phyloP scores from a whole-genome alignment of 257 asterid genomes.

The Ballota nigra region DNA sequence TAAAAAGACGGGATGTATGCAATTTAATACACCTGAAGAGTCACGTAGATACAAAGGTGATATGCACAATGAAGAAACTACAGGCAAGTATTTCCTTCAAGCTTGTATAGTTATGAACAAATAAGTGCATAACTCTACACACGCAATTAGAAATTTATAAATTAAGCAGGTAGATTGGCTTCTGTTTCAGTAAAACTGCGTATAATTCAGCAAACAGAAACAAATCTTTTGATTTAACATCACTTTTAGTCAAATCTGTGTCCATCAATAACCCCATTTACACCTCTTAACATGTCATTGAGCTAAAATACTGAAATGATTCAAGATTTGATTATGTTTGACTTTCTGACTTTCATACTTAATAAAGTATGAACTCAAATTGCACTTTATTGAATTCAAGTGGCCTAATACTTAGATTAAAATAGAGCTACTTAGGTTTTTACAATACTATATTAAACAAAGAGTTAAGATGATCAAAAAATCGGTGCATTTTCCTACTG shows the following conservation, averaged over 20 bases:
- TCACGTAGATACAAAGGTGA: background rate
- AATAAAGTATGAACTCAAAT: background rate
- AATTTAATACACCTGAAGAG: background rate
- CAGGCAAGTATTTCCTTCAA: background rate
- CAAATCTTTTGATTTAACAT: background rate
- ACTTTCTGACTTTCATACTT: background rate
- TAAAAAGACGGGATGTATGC: background rate
- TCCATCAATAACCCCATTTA: background rate
- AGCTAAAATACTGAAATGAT: background rate
- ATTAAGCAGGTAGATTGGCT: background rate
- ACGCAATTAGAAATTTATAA: background rate
- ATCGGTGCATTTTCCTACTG: background rate
- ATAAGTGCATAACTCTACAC: background rate
- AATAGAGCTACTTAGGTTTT: background rate
- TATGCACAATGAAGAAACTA: background rate
- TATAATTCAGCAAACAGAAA: background rate
- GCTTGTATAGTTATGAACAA: background rate
- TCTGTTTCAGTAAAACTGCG: background rate
- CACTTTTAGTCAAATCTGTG: background rate
- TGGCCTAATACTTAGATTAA: background rate
- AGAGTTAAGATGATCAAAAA: background rate
- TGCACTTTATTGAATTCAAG: background rate
- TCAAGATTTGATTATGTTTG: background rate
- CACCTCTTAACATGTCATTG: background rate
- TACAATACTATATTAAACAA: background rate